Evolutionary conservation across 1,284 basidiomycete genomes (phyloP).

Genomic region (Puccinia brachypodii): DNA sequence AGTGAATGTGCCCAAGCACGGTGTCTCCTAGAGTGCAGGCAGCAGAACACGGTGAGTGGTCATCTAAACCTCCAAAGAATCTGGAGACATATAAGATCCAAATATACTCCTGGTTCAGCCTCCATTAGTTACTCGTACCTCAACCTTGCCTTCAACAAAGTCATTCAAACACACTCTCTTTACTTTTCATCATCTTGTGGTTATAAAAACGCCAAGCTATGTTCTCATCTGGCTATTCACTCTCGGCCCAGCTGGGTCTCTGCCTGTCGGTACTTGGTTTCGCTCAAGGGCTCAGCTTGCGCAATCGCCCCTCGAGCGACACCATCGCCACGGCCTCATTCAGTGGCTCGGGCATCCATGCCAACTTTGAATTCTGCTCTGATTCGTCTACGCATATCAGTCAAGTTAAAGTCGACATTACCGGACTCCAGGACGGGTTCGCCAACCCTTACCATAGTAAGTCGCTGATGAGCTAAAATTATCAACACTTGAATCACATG

Average conservation of each 20-base stretch:
- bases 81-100: too few species aligned
- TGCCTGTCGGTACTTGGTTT: neutral
- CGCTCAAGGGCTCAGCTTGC: neutral
- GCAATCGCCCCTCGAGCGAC: neutral
- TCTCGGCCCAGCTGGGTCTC: neutral
- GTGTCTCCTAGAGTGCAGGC: neutral
- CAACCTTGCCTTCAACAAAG: too few species aligned
- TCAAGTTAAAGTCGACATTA: neutral
- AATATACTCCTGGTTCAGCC: too few species aligned
- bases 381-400: neutral
- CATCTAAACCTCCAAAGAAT: too few species aligned
- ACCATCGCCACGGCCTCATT: neutral
- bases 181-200: too few species aligned
- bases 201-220: neutral
- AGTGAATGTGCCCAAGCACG: too few species aligned
- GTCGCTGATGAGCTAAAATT: neutral
- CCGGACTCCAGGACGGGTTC: neutral
- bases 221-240: neutral
- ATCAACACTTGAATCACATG: neutral
- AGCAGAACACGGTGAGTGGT: too few species aligned
- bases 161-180: neutral
- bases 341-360: neutral
- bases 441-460: constrained; percentile 8
- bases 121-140: too few species aligned
- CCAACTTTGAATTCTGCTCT: neutral